phyloP scores from a whole-genome alignment of 805 yeast genomes.

The Saccharomycopsis malanga region DNA sequence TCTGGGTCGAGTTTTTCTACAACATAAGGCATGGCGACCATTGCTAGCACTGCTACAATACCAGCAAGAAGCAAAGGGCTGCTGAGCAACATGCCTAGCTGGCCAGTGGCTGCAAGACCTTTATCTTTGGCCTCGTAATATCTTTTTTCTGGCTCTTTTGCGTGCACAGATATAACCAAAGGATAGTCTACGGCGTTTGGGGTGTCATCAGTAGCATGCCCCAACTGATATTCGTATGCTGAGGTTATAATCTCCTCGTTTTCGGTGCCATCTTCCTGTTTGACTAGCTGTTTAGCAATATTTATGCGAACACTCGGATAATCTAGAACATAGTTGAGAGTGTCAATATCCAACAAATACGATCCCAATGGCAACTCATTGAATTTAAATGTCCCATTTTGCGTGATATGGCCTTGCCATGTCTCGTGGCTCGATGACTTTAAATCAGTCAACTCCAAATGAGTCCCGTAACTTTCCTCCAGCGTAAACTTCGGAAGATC shows the following conservation, averaged over 20 bases:
- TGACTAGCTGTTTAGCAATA: not conserved
- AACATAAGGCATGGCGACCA: slow-evolving; percentile 10
- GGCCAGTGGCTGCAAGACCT: slow-evolving; percentile 21
- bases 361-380: slow-evolving; percentile 9
- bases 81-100: slow-evolving; percentile 17
- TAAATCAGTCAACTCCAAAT: slow-evolving; percentile 10
- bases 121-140: slow-evolving; percentile 19
- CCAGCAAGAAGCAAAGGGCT: slow-evolving; percentile 19
- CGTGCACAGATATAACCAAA: slow-evolving; percentile 1
- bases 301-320: slow-evolving; percentile 8
- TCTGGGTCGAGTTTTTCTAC: slow-evolving; percentile 21
- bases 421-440: not conserved
- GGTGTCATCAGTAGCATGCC: slow-evolving; percentile 1
- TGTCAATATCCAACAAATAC: slow-evolving; percentile 14
- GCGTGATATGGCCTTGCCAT: not conserved
- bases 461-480: slow-evolving; percentile 11
- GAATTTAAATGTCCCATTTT: slow-evolving; percentile 13
- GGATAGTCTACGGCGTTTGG: slow-evolving; percentile 17
- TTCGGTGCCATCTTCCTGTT: slow-evolving; percentile 3
- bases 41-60: slow-evolving; percentile 4
- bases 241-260: not conserved
- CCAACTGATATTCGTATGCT: slow-evolving; percentile 15
- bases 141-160: slow-evolving; percentile 2
- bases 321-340: slow-evolving; percentile 10
- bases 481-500: slow-evolving; percentile 4